A percentile compares a stretch with the other conserved stretches of the same genome.
Conservation (phyloP, 345 rosid species). For the Abelmoschus esculentus region DNA sequence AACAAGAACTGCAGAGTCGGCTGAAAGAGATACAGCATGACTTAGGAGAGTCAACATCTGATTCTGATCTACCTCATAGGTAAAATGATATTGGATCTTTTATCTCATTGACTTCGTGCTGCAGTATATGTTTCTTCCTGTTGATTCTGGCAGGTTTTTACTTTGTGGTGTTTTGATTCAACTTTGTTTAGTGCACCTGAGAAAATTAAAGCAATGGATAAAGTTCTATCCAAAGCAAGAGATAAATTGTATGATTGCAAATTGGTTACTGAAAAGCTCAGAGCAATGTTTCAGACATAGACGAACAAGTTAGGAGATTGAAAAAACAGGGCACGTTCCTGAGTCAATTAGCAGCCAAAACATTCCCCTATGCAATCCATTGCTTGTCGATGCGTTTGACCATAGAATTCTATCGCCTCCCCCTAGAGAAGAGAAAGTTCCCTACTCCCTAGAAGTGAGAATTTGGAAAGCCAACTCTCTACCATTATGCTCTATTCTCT, state of each 20-base stretch:
- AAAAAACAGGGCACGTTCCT: conserved; percentile 98
- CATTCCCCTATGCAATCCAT: conserved; percentile 92
- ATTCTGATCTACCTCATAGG: conserved; percentile 81
- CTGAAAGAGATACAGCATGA: conserved; percentile 84
- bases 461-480: conserved; percentile 75
- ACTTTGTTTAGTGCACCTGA: conserved; percentile 52
- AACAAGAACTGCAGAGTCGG: conserved; percentile 62
- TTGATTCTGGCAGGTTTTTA: conserved; percentile 8
- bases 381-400: conserved; percentile 96
- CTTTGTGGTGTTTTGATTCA: conserved; percentile 10
- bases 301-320: conserved; percentile 95
- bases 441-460: conserved; percentile 82
- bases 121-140: conserved; percentile 4
- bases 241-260: conserved; percentile 89
- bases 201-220: conserved; percentile 88
- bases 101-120: neutral
- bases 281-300: conserved; percentile 97
- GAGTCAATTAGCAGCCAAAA: conserved; percentile 98
- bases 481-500: conserved; percentile 96
- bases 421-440: conserved; percentile 84
- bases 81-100: conserved; percentile 17
- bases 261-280: conserved; percentile 84
- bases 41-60: conserved; percentile 64
- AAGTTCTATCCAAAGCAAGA: conserved; percentile 71
- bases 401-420: conserved; percentile 81